A percentile compares a stretch with the other conserved stretches of the same genome.
Conservation (phyloP, 2,329 filamentous ascomycete genomes). For the Claviceps cyperi region DNA sequence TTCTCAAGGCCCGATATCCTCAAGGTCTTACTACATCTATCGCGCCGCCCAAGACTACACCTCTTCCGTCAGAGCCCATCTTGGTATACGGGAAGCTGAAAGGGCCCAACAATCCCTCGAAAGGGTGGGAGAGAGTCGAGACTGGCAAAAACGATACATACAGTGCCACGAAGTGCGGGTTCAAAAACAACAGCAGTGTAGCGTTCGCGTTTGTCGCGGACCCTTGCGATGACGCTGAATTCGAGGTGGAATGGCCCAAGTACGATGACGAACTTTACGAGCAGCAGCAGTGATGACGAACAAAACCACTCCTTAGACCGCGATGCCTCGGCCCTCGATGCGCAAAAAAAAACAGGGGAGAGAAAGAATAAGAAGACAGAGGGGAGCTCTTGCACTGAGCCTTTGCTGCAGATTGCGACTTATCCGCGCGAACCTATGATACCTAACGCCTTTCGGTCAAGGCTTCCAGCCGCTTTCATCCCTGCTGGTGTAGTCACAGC, state of each 20-base stretch:
- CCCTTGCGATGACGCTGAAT: constrained; percentile 25
- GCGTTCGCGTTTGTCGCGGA: constrained; percentile 34
- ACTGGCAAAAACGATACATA: constrained; percentile 19
- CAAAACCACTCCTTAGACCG: background rate
- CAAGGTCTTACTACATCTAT: constrained; percentile 30
- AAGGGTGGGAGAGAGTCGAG: constrained; percentile 36
- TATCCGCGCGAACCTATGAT: background rate
- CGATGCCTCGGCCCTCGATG: too few species aligned
- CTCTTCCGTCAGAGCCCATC: constrained; percentile 25
- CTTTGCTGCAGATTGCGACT: background rate
- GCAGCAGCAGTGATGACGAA: constrained; percentile 1
- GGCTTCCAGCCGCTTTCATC: background rate
- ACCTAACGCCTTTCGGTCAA: background rate
- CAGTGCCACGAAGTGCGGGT: constrained; percentile 25
- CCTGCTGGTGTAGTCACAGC: background rate
- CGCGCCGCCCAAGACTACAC: constrained; percentile 18
- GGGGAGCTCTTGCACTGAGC: background rate
- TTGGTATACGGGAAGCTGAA: constrained; percentile 34
- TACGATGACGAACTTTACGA: constrained; percentile 26
- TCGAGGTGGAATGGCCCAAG: constrained; percentile 31
- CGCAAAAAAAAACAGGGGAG: too few species aligned
- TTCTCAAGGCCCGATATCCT: constrained; percentile 43
- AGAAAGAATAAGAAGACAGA: background rate
- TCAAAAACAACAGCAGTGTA: constrained; percentile 33
- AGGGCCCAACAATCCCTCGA: constrained; percentile 27